These are phyloP conservation scores for Dactylellina haptotyla DNA, from an alignment of 2,329 filamentous ascomycete species.

Conservation along the genomic window DNA sequence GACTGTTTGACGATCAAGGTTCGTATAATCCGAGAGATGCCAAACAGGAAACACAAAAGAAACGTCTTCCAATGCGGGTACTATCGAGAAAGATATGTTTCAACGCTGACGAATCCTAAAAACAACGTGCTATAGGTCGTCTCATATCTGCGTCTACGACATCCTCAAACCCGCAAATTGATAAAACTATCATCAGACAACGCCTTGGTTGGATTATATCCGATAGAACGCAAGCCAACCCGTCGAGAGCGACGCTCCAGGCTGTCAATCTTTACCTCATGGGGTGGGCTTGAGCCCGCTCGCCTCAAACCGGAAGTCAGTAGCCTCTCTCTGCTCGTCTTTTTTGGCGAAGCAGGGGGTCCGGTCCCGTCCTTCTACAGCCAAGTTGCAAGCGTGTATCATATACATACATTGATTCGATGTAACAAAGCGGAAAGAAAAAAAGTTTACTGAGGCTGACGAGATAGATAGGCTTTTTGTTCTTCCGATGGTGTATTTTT, in stretches of 20 bases:
- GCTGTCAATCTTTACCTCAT: conserved; percentile 92
- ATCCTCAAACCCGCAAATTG: conserved; percentile 62
- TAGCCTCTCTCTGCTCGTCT: background rate
- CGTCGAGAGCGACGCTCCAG: conserved; percentile 84
- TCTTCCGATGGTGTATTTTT: conserved; percentile 8
- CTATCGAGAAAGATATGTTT: background rate
- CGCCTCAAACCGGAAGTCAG: background rate
- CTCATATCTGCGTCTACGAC: conserved; percentile 1
- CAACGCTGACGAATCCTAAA: background rate
- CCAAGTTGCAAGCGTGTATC: conserved; percentile 21
- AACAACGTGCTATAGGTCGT: conserved; percentile 29
- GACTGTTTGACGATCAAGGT: conserved; percentile 75
- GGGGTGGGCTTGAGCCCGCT: conserved; percentile 26
- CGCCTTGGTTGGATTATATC: conserved; percentile 84
- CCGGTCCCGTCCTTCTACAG: background rate
- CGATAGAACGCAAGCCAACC: conserved; percentile 80
- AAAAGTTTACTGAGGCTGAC: background rate
- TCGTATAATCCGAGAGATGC: no score
- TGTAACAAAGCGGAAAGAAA: background rate
- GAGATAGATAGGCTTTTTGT: background rate
- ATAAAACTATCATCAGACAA: conserved; percentile 80
- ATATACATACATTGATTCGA: conserved; percentile 16
- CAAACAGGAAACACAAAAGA: no score
- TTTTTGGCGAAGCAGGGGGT: background rate
- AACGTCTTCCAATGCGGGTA: background rate